phyloP scores from a whole-genome alignment of 768 basidiomycete genomes.

The Crucibulum laeve region DNA sequence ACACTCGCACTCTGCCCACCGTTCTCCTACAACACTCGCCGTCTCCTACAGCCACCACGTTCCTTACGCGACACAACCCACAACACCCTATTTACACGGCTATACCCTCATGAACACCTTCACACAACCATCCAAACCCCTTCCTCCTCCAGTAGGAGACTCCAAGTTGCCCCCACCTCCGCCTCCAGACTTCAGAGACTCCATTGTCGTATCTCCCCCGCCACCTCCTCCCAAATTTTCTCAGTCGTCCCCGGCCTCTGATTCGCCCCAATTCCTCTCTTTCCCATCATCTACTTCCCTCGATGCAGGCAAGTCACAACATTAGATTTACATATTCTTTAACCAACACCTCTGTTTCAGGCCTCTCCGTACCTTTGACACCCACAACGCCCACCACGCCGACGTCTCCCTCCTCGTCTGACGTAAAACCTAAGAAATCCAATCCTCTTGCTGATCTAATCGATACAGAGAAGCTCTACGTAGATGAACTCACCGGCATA shows the following conservation, averaged over 20 bases:
- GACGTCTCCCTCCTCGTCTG: conserved; percentile 24
- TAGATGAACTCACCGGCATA: conserved; percentile 83
- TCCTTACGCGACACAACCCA: too few relatives aligned
- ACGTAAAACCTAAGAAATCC: conserved; percentile 52
- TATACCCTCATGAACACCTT: too few relatives aligned
- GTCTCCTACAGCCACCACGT: too few relatives aligned
- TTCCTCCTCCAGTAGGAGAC: too few relatives aligned
- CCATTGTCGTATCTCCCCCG: neutral
- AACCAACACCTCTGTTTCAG: conserved; percentile 11
- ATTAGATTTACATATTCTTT: conserved; percentile 1
- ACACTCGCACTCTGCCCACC: too few relatives aligned
- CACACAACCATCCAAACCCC: too few relatives aligned
- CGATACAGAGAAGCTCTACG: conserved; percentile 89
- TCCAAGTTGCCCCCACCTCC: too few relatives aligned
- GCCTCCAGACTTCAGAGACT: too few relatives aligned
- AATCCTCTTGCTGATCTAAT: conserved; percentile 92
- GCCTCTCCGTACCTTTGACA: conserved; percentile 18
- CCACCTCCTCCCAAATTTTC: conserved; percentile 7
- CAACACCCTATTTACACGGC: too few relatives aligned
- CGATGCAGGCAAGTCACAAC: conserved; percentile 18
- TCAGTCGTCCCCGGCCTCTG: conserved; percentile 1
- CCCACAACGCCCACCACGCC: conserved; percentile 32
- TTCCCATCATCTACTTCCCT: conserved; percentile 11
- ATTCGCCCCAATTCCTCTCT: conserved; percentile 3
- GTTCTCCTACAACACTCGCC: too few relatives aligned